Evolutionary conservation across 257 asterid species (phyloP).

Genomic region (Knoxia roxburghii): DNA sequence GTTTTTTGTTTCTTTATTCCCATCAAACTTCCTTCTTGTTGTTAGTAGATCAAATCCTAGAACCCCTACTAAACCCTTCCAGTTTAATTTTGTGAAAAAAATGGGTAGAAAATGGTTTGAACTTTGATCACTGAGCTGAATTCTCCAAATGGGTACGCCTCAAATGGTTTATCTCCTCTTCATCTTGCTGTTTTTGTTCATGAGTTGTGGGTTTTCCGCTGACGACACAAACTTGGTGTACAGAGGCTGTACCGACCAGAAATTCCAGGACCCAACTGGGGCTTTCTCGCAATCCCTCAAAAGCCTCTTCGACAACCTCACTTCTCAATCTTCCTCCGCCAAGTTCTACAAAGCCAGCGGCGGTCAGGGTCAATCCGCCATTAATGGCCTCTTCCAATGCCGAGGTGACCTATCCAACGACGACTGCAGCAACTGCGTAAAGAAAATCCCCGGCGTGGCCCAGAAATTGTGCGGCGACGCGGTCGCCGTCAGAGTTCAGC

Average conservation of each 20-base stretch:
- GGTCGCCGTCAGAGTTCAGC: constrained; percentile 60
- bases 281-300: constrained; percentile 38
- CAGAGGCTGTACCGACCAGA: constrained; percentile 86
- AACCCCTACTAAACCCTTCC: no score
- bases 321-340: constrained; percentile 50
- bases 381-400: constrained; percentile 70
- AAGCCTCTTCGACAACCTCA: constrained; percentile 34
- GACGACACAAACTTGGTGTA: constrained; percentile 49
- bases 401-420: constrained; percentile 61
- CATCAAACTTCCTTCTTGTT: no score
- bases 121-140: no score
- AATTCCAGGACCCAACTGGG: constrained; percentile 43
- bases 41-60: no score
- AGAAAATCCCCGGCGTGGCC: constrained; percentile 29
- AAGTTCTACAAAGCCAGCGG: constrained; percentile 57
- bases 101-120: no score
- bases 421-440: constrained; percentile 51
- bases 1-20: no score
- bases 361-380: constrained; percentile 39
- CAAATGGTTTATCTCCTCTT: constrained; percentile 16
- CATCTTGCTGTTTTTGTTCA: constrained; percentile 16
- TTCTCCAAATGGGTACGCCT: constrained; percentile 41
- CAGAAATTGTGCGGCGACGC: constrained; percentile 47
- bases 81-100: no score
- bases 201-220: constrained; percentile 28